Conservation (phyloP, 768 basidiomycete genomes). For the Collybia sp. region DNA sequence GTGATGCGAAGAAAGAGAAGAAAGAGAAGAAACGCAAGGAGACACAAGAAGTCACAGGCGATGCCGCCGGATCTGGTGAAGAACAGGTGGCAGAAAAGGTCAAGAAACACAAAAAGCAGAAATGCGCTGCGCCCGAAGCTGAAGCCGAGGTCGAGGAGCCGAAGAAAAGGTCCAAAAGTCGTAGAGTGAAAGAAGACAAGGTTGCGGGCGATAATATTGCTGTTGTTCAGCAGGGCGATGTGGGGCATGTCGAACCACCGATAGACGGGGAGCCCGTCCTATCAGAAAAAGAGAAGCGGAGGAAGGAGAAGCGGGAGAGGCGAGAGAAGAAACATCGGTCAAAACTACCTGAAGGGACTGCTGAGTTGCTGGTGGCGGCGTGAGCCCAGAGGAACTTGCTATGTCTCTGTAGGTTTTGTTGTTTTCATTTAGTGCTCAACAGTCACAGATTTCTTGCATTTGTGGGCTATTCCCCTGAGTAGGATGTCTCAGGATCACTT, state of each 20-base stretch:
- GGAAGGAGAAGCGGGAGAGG: constrained; percentile 27
- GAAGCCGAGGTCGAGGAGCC: constrained; percentile 7
- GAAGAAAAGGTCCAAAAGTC: constrained; percentile 10
- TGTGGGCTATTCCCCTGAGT: too few species aligned
- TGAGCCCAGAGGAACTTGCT: too few species aligned
- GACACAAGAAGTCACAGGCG: constrained; percentile 14
- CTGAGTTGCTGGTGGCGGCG: not conserved
- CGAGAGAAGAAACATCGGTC: constrained; percentile 16
- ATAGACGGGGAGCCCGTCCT: constrained; percentile 6
- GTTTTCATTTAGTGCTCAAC: too few species aligned
- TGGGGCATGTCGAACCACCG: constrained; percentile 10
- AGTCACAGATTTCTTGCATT: too few species aligned
- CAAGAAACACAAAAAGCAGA: constrained; percentile 14
- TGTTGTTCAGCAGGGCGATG: constrained; percentile 7
- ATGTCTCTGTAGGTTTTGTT: too few species aligned
- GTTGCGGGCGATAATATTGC: constrained; percentile 5
- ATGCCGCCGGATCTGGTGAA: not conserved
- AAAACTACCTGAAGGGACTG: not conserved
- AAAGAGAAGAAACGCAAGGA: constrained; percentile 18
- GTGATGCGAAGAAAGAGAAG: constrained; percentile 14
- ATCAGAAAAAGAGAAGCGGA: constrained; percentile 17
- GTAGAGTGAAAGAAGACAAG: constrained; percentile 12
- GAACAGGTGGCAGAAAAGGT: constrained; percentile 11
- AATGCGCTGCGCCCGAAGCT: constrained; percentile 9
- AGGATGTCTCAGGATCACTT: too few species aligned